Evolutionary conservation across 306 rosid species (phyloP).

Genomic region (Ammopiptanthus mongolicus): DNA sequence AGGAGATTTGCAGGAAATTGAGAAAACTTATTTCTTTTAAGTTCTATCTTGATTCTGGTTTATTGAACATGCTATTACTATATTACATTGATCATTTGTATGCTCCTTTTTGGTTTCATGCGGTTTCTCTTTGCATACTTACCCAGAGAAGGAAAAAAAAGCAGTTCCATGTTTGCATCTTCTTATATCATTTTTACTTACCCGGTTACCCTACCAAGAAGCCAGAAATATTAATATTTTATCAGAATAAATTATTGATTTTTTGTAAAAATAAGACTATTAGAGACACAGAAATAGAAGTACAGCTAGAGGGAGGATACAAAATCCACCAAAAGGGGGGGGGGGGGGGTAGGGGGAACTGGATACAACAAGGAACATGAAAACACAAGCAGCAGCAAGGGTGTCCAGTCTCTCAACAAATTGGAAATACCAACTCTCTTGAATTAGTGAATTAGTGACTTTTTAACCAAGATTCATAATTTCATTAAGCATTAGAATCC

Average conservation of each 20-base stretch:
- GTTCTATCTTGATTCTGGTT: background rate
- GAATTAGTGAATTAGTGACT: background rate
- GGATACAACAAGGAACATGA: too few species aligned
- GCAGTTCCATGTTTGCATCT: background rate
- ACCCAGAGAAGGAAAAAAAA: too few species aligned
- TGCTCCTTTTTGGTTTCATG: background rate
- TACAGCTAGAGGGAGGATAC: background rate
- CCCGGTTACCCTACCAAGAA: background rate
- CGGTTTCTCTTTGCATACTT: constrained; percentile 1
- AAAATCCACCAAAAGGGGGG: background rate
- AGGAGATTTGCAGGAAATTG: background rate
- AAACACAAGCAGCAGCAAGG: too few species aligned
- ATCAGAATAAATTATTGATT: background rate
- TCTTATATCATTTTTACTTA: background rate
- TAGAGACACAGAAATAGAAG: background rate
- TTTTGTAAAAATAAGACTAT: background rate
- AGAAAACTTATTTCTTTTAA: background rate
- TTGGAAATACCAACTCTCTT: background rate
- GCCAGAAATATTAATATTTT: background rate
- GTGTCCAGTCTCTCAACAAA: background rate
- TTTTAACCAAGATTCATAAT: constrained; percentile 4
- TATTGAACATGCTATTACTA: background rate
- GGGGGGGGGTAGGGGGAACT: too few species aligned
- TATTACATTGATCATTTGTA: background rate
- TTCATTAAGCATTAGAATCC: background rate